Conservation (phyloP, 768 basidiomycete species). For the Mycena leptocephala region DNA sequence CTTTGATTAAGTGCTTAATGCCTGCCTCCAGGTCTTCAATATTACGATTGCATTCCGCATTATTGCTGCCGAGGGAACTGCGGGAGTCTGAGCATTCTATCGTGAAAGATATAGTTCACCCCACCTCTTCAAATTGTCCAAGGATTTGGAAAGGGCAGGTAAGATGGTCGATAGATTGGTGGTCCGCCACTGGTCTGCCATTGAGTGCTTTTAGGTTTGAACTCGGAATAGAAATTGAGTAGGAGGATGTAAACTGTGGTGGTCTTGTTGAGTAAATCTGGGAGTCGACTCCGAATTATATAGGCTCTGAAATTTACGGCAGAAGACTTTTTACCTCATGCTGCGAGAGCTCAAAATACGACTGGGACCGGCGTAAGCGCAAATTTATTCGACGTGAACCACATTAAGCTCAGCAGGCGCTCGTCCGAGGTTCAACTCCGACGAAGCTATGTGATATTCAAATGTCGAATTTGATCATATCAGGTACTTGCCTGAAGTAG, state of each 20-base stretch:
- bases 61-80: neutral
- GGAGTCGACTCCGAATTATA: neutral
- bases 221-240: neutral
- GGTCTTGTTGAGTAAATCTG: too few species aligned
- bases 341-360: too few species aligned
- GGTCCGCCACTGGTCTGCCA: neutral
- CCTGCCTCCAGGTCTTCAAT: neutral
- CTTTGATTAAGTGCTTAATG: neutral
- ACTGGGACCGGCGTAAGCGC: too few species aligned
- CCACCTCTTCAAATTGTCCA: neutral
- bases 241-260: too few species aligned
- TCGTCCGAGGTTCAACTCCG: too few species aligned
- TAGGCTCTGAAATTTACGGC: neutral
- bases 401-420: too few species aligned
- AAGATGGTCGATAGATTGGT: neutral
- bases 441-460: too few species aligned
- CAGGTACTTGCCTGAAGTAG: too few species aligned
- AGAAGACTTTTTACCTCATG: neutral
- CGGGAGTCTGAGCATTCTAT: neutral
- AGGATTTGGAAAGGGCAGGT: neutral
- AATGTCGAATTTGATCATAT: too few species aligned
- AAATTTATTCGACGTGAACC: too few species aligned
- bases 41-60: neutral
- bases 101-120: neutral
- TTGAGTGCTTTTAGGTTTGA: neutral